A percentile compares a stretch with the other conserved stretches of the same genome.
Conservation (phyloP, 352 stramenopile genomes). For the Pythium insidiosum region DNA sequence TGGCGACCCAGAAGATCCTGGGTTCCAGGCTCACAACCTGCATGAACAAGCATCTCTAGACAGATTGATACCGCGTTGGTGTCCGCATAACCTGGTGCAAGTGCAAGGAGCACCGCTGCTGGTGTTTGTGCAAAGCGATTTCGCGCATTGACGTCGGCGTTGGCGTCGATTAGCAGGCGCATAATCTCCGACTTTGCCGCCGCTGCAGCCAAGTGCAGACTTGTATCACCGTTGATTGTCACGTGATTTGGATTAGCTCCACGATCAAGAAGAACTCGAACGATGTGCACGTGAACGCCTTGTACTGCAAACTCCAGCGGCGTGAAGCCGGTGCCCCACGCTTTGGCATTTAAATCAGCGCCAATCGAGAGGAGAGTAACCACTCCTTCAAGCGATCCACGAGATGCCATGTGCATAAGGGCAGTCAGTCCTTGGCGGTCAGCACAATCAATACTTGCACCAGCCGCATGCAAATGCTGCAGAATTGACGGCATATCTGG, state of each 20-base stretch:
- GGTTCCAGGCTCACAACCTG: conserved; percentile 36
- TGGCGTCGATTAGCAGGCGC: conserved; percentile 35
- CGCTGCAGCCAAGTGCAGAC: conserved; percentile 57
- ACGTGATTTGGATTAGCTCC: conserved; percentile 47
- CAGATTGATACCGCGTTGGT: conserved; percentile 26
- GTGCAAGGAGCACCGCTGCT: conserved; percentile 36
- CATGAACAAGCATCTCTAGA: conserved; percentile 39
- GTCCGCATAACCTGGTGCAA: conserved; percentile 8
- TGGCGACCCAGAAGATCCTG: conserved; percentile 63
- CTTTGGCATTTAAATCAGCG: conserved; percentile 45
- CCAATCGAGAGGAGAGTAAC: conserved; percentile 64
- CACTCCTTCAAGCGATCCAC: conserved; percentile 54
- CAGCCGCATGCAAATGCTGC: conserved; percentile 40
- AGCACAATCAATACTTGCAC: conserved; percentile 45
- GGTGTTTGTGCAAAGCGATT: conserved; percentile 73
- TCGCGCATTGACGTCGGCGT: conserved; percentile 44
- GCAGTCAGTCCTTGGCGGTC: conserved; percentile 70
- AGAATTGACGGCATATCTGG: conserved; percentile 60
- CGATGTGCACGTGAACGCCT: conserved; percentile 30
- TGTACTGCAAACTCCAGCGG: conserved; percentile 53
- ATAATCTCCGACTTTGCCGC: conserved; percentile 39
- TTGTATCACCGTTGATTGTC: conserved; percentile 60
- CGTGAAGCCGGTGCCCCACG: conserved; percentile 74
- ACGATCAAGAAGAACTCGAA: conserved; percentile 64
- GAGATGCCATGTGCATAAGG: conserved; percentile 66